phyloP scores from a whole-genome alignment of 1,284 basidiomycete genomes.

The Trichosporon sp. region DNA sequence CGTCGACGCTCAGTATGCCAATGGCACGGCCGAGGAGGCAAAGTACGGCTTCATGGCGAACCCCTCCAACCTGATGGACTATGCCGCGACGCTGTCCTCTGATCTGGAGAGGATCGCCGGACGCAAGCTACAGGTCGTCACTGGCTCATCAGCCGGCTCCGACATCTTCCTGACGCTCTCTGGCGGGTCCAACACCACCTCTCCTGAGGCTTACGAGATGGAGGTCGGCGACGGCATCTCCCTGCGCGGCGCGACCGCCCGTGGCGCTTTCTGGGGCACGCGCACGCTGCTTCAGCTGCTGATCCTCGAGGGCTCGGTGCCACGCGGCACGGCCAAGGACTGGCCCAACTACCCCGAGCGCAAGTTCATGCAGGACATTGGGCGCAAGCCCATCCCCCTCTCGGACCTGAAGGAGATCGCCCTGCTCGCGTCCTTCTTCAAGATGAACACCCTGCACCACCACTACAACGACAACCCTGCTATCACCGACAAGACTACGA shows the following conservation, averaged over 20 bases:
- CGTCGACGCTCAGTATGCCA: no score
- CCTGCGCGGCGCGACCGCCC: background rate
- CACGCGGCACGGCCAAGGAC: background rate
- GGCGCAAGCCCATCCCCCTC: slow-evolving; percentile 4
- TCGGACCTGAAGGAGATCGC: background rate
- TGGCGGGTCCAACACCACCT: background rate
- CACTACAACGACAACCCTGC: slow-evolving; percentile 9
- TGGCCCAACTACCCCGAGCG: slow-evolving; percentile 6
- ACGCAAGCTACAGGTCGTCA: no score
- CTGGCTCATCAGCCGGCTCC: no score
- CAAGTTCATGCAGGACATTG: slow-evolving; percentile 9
- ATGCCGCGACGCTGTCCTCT: no score
- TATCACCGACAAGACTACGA: background rate
- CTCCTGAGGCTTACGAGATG: background rate
- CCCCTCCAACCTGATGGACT: no score
- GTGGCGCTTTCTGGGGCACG: slow-evolving; percentile 4
- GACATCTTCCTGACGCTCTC: slow-evolving; percentile 1
- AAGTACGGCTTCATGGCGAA: no score
- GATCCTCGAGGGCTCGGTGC: background rate
- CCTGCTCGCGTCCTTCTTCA: slow-evolving; percentile 1
- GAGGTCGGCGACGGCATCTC: background rate
- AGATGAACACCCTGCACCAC: slow-evolving; percentile 9
- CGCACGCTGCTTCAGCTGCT: background rate
- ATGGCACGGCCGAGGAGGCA: no score
- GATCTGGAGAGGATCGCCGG: no score